Conservation (phyloP, 2,329 filamentous ascomycete species). For the Aspergillus costaricaensis region DNA sequence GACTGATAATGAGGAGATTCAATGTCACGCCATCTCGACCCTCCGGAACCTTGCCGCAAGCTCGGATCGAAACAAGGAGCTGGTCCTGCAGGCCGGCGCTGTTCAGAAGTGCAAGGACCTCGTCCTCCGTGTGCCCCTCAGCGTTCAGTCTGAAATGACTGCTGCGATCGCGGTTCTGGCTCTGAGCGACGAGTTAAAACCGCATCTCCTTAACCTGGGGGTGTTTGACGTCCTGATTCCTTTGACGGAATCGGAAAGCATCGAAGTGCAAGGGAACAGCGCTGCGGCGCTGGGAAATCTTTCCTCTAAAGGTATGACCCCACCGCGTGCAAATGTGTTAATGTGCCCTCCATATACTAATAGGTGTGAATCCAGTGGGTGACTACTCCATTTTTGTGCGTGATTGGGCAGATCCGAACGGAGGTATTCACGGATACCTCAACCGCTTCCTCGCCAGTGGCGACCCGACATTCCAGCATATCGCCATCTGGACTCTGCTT, state of each 20-base stretch:
- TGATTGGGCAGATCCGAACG: constrained; percentile 89
- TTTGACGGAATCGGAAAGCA: constrained; percentile 89
- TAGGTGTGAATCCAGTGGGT: constrained; percentile 63
- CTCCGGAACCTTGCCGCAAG: constrained; percentile 93
- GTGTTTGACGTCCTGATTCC: constrained; percentile 97
- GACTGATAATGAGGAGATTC: constrained; percentile 97
- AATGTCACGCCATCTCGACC: constrained; percentile 97
- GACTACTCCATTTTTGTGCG: constrained; percentile 96
- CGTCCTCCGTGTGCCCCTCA: constrained; percentile 87
- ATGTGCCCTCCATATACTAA: constrained; percentile 22
- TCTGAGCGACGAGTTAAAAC: constrained; percentile 92
- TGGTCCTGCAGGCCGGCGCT: constrained; percentile 94
- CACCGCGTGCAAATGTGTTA: neutral
- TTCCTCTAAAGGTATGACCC: constrained; percentile 81
- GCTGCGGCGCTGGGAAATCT: constrained; percentile 93
- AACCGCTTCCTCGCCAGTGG: constrained; percentile 90
- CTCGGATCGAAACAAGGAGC: constrained; percentile 94
- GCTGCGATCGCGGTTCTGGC: constrained; percentile 97
- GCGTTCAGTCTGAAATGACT: constrained; percentile 98
- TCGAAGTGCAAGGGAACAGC: constrained; percentile 98
- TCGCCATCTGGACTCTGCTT: constrained; percentile 95
- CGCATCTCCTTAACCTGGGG: constrained; percentile 83
- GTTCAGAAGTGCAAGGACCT: constrained; percentile 99
- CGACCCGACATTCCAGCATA: constrained; percentile 97
- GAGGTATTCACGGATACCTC: constrained; percentile 93